Evolutionary conservation across 164 flowering plant species (phyloP).

Genomic region (Liriodendron chinense): DNA sequence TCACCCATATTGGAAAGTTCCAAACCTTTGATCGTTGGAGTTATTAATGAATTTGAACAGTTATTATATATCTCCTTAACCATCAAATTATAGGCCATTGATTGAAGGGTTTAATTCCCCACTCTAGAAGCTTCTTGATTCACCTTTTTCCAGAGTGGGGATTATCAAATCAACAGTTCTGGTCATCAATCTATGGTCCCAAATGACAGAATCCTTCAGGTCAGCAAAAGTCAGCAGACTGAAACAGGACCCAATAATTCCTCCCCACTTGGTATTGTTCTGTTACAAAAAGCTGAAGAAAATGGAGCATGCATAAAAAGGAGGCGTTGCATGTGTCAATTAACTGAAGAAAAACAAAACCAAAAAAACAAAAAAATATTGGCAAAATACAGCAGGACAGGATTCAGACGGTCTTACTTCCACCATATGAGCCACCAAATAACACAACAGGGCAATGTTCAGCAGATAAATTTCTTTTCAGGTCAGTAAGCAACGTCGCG

Average conservation of each 20-base stretch:
- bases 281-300: not conserved
- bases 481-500: conserved; percentile 62
- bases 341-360: not conserved
- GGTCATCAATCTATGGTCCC: not conserved
- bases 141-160: not conserved
- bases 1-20: no score
- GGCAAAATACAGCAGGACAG: not conserved
- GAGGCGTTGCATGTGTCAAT: not conserved
- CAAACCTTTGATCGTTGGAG: no score
- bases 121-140: not conserved
- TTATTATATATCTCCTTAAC: no score
- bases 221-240: not conserved
- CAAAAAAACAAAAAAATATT: no score
- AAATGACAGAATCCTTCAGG: not conserved
- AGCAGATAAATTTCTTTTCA: conserved; percentile 74
- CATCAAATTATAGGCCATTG: not conserved
- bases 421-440: conserved; percentile 96
- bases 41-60: no score
- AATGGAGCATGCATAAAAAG: no score
- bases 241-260: not conserved
- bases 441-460: conserved; percentile 76
- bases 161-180: not conserved
- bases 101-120: not conserved
- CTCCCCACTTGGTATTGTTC: not conserved
- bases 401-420: conserved; percentile 54